Evolutionary conservation across 768 basidiomycete species (phyloP).

Genomic region (Phaeotremella skinneri): DNA sequence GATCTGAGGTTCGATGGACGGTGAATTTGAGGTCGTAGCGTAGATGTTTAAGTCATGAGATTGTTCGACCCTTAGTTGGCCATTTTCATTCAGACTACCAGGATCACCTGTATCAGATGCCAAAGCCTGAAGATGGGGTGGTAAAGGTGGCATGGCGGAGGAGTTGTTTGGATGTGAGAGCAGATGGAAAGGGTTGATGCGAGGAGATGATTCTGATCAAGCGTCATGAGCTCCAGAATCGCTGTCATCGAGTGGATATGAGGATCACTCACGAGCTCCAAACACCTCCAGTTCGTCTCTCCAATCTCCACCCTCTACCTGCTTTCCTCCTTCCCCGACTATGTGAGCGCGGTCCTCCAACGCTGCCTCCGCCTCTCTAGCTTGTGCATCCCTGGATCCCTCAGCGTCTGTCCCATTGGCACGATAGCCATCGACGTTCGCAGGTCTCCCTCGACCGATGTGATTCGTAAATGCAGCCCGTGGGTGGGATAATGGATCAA

Average conservation of each 20-base stretch:
- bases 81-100: not conserved
- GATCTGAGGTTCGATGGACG: conserved; percentile 22
- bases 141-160: conserved; percentile 30
- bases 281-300: conserved; percentile 14
- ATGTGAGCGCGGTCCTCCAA: not conserved
- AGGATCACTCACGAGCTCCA: conserved; percentile 15
- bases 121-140: conserved; percentile 30
- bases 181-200: conserved; percentile 48
- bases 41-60: not conserved
- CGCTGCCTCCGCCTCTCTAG: conserved; percentile 12
- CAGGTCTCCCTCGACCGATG: conserved; percentile 1
- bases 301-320: not conserved
- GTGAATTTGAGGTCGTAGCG: not conserved
- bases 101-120: conserved; percentile 18
- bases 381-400: conserved; percentile 15
- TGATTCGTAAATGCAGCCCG: conserved; percentile 21
- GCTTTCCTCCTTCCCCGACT: not conserved
- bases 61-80: not conserved
- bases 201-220: conserved; percentile 25
- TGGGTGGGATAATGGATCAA: conserved; percentile 17
- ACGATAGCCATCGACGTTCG: not conserved
- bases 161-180: conserved; percentile 34
- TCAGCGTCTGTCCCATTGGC: conserved; percentile 1
- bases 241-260: not conserved
- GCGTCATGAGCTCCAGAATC: conserved; percentile 2